A percentile compares a stretch with the other conserved stretches of the same genome.
phyloP scores from a whole-genome alignment of 768 basidiomycete species.

The Phlebiopsis gigantea region DNA sequence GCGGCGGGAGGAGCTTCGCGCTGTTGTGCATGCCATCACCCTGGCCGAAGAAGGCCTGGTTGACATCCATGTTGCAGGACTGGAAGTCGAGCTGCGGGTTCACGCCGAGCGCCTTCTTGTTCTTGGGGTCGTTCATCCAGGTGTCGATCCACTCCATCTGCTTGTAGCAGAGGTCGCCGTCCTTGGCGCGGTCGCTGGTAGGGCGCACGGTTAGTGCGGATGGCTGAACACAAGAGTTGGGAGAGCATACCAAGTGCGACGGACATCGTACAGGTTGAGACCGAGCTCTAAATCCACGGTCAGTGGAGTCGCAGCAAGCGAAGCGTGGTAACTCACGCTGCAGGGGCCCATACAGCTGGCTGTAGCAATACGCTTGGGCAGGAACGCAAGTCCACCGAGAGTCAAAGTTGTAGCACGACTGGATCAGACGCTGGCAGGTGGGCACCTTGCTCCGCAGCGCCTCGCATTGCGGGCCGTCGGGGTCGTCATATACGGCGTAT shows the following conservation, averaged over 20 bases:
- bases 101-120: constrained; percentile 82
- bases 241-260: constrained; percentile 45
- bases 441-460: constrained; percentile 39
- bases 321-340: constrained; percentile 44
- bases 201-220: not conserved
- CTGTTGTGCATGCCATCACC: constrained; percentile 88
- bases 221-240: not conserved
- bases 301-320: not conserved
- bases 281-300: constrained; percentile 10
- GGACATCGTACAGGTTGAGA: constrained; percentile 83
- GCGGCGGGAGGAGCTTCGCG: constrained; percentile 68
- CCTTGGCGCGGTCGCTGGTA: constrained; percentile 47
- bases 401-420: constrained; percentile 42
- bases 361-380: constrained; percentile 75
- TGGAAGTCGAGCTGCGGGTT: constrained; percentile 52
- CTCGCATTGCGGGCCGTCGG: constrained; percentile 40
- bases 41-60: constrained; percentile 72
- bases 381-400: constrained; percentile 41
- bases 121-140: constrained; percentile 74
- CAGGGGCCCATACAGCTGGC: constrained; percentile 65
- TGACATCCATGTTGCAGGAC: constrained; percentile 76
- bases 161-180: constrained; percentile 71
- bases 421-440: constrained; percentile 34
- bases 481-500: constrained; percentile 74
- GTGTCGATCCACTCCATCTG: constrained; percentile 86